These are phyloP conservation scores for Paramecium tetraurelia DNA, from an alignment of 73 alveolate species.

Conservation along the genomic window DNA sequence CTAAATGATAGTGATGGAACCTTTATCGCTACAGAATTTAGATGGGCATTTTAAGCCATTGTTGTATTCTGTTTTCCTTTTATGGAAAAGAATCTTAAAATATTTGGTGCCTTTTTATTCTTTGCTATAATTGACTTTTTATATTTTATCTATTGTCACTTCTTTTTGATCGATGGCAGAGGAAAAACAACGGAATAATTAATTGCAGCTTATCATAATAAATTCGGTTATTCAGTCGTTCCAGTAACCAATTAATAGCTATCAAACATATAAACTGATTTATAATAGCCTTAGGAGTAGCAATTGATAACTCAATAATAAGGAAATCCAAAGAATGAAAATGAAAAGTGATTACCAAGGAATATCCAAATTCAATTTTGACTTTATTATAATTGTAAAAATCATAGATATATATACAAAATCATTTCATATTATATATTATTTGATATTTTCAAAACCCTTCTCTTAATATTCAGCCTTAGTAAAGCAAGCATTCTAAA, in stretches of 20 bases:
- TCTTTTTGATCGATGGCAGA: neutral
- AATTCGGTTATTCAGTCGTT: neutral
- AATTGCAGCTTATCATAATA: neutral
- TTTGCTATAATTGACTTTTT: neutral
- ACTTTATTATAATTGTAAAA: neutral
- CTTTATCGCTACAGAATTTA: neutral
- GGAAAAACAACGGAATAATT: neutral
- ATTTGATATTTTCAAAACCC: conserved; percentile 33
- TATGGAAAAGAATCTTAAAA: neutral
- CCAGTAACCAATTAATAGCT: neutral
- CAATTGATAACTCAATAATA: neutral
- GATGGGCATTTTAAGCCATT: neutral
- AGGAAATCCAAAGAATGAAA: neutral
- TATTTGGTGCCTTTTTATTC: neutral
- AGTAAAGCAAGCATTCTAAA: neutral
- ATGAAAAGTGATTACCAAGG: neutral
- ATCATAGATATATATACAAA: neutral
- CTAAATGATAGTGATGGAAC: conserved; percentile 2
- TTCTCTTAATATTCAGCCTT: conserved; percentile 5
- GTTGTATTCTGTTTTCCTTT: conserved; percentile 6
- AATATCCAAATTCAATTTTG: neutral
- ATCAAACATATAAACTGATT: neutral
- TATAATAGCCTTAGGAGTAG: neutral
- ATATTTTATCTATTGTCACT: neutral
- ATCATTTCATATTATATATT: neutral